phyloP scores from a whole-genome alignment of 176 grass and related monocot genomes.

The Chloris gayana region DNA sequence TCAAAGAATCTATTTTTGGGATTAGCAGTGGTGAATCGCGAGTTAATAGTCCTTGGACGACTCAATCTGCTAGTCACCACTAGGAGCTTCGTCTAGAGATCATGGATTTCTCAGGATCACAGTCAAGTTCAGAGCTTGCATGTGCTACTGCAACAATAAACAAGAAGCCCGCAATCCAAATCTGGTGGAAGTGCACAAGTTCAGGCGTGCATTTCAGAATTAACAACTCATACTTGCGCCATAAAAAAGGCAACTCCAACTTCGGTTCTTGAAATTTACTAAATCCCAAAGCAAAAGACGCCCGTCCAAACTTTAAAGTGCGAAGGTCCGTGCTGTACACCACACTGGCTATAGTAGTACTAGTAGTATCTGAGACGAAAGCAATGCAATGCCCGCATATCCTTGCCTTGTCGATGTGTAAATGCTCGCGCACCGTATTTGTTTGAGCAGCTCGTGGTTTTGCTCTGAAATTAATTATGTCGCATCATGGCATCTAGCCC shows the following conservation, averaged over 20 bases:
- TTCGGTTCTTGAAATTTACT: background rate
- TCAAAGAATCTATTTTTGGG: background rate
- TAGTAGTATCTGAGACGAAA: constrained; percentile 7
- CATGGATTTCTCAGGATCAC: background rate
- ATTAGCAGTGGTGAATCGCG: background rate
- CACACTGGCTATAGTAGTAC: background rate
- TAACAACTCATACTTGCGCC: constrained; percentile 2
- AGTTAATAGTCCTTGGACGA: background rate
- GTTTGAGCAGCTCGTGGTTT: background rate
- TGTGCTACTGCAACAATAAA: background rate
- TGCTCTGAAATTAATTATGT: background rate
- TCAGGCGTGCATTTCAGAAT: background rate
- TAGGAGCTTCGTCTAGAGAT: background rate
- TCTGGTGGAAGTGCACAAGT: background rate
- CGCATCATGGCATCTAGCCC: background rate
- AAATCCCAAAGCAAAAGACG: constrained; percentile 26
- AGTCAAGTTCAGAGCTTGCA: background rate
- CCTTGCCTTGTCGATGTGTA: constrained; percentile 13
- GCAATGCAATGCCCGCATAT: constrained; percentile 1
- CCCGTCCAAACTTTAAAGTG: background rate
- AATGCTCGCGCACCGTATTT: background rate
- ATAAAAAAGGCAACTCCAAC: background rate
- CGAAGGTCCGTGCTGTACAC: constrained; percentile 7
- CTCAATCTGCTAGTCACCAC: background rate
- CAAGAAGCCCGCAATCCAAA: background rate